Percentiles rank a stretch among this genome's conserved stretches.
These are phyloP conservation scores for Yamadazyma olivae DNA, from an alignment of 805 yeast genomes.

Conservation along the genomic window DNA sequence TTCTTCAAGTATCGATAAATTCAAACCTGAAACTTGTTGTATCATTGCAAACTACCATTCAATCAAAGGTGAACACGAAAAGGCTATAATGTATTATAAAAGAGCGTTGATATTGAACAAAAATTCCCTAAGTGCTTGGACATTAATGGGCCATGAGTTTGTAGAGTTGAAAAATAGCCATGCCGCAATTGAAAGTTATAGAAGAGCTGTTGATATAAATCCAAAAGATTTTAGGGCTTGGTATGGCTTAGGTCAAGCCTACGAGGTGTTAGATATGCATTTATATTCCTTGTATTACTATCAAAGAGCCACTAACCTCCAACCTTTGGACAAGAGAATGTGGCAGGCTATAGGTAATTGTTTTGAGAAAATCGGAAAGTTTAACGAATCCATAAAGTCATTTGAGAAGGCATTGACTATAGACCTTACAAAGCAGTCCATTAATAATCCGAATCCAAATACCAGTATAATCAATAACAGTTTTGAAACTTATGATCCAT, in stretches of 20 bases:
- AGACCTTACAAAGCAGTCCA: constrained; percentile 23
- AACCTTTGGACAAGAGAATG: constrained; percentile 88
- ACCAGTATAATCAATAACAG: neutral
- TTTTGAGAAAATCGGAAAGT: constrained; percentile 72
- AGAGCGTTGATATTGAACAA: constrained; percentile 82
- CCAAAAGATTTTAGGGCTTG: constrained; percentile 91
- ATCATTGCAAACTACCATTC: constrained; percentile 92
- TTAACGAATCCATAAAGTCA: constrained; percentile 72
- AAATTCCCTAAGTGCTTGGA: constrained; percentile 89
- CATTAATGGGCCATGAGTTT: constrained; percentile 98
- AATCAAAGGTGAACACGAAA: constrained; percentile 88
- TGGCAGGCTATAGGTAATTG: constrained; percentile 96
- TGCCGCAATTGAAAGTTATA: constrained; percentile 94
- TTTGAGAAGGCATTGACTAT: constrained; percentile 72
- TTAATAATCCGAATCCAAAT: constrained; percentile 1
- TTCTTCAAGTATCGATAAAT: constrained; percentile 76
- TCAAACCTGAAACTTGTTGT: constrained; percentile 93
- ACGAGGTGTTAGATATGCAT: constrained; percentile 94
- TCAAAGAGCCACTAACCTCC: constrained; percentile 83
- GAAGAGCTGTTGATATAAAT: constrained; percentile 89
- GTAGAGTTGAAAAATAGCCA: constrained; percentile 94
- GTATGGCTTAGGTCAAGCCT: constrained; percentile 98
- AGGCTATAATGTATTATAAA: constrained; percentile 88
- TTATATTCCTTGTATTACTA: constrained; percentile 88
- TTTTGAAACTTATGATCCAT: constrained; percentile 27